Evolutionary conservation across 2,329 filamentous ascomycete species (phyloP).

Genomic region (Neofusicoccum ribis): DNA sequence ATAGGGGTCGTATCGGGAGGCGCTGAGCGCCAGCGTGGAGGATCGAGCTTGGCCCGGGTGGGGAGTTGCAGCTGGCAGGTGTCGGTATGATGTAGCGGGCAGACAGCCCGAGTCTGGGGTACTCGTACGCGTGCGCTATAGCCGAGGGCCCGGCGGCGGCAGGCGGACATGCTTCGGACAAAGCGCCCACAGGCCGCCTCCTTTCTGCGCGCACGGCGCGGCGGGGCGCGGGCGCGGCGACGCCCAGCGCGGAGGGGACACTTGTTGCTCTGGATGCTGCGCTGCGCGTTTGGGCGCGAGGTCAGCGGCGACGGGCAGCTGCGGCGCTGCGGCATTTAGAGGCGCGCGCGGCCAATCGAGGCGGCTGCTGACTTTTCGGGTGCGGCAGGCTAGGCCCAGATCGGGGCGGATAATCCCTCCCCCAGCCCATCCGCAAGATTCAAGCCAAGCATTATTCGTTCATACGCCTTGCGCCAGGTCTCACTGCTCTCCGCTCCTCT

Average conservation of each 20-base stretch:
- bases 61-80: background rate
- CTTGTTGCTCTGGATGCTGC: background rate
- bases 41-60: background rate
- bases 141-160: background rate
- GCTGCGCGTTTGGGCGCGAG: background rate
- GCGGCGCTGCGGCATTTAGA: constrained; percentile 11
- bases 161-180: constrained; percentile 8
- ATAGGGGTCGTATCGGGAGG: background rate
- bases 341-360: background rate
- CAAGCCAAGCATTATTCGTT: no score
- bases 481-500: constrained; percentile 1
- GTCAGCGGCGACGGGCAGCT: background rate
- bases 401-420: constrained; percentile 4
- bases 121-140: background rate
- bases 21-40: no score
- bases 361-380: constrained; percentile 11
- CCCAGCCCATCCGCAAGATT: constrained; percentile 3
- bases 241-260: background rate
- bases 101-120: background rate
- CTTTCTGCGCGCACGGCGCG: background rate
- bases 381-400: background rate
- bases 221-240: constrained; percentile 9
- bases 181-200: background rate
- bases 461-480: background rate
- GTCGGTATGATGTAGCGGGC: constrained; percentile 9